phyloP scores from a whole-genome alignment of 192 early-diverging fungal species.

The Coemansia sp. region DNA sequence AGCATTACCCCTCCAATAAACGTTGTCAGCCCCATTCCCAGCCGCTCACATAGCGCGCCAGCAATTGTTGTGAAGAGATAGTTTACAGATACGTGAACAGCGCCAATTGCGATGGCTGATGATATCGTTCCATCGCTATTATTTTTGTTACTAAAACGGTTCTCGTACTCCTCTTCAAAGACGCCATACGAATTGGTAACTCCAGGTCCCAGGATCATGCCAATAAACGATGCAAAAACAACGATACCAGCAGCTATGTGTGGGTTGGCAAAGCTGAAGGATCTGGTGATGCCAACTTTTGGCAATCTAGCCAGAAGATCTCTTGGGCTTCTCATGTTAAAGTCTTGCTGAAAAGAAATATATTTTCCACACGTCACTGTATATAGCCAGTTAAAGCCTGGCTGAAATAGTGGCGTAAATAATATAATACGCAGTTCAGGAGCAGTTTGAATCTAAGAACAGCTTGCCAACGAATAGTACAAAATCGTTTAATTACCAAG shows the following conservation, averaged over 20 bases:
- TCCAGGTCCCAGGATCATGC: conserved; percentile 48
- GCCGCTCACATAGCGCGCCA: conserved; percentile 41
- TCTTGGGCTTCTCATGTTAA: neutral
- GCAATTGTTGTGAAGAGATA: conserved; percentile 52
- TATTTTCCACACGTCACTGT: neutral
- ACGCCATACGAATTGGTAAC: conserved; percentile 53
- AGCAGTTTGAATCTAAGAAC: neutral
- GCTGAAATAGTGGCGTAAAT: neutral
- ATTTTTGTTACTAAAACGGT: conserved; percentile 32
- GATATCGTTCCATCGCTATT: conserved; percentile 14
- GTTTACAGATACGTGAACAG: conserved; percentile 42
- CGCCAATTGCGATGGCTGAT: conserved; percentile 45
- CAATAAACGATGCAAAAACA: conserved; percentile 38
- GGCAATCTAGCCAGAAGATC: conserved; percentile 23
- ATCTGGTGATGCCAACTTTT: conserved; percentile 36
- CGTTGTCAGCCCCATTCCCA: conserved; percentile 53
- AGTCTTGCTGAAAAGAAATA: neutral
- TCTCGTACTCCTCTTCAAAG: conserved; percentile 53
- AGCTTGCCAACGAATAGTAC: neutral
- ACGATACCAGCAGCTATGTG: conserved; percentile 31
- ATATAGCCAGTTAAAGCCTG: neutral
- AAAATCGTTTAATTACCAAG: neutral
- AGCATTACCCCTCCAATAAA: conserved; percentile 42
- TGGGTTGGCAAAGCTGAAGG: conserved; percentile 39
- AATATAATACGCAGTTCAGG: neutral